Evolutionary conservation across 768 basidiomycete species (phyloP).

Genomic region (Rhodosporidiobolus odoratus): DNA sequence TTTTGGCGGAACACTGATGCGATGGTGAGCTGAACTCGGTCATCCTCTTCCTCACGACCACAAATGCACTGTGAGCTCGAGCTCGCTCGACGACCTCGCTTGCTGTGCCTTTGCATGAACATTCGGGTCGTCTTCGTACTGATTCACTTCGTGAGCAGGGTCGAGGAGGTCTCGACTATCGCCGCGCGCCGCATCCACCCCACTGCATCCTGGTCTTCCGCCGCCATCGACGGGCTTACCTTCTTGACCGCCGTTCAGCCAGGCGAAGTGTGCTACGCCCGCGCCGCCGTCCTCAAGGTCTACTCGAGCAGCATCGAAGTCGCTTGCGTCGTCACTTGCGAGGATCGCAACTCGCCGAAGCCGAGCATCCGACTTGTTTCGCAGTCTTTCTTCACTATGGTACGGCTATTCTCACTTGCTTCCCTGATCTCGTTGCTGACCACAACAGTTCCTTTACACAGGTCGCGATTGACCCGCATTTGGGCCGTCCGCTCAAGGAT

Average conservation of each 20-base stretch:
- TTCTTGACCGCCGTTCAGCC: constrained; percentile 30
- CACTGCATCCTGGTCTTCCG: constrained; percentile 20
- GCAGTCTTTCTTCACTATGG: constrained; percentile 33
- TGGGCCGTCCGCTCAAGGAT: constrained; percentile 28
- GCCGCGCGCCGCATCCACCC: constrained; percentile 26
- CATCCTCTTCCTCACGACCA: too few relatives aligned
- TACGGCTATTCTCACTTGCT: not conserved
- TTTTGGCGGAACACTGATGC: constrained; percentile 35
- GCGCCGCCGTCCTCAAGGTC: constrained; percentile 26
- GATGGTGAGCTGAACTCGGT: constrained; percentile 13
- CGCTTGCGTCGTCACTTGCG: constrained; percentile 24
- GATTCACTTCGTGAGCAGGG: not conserved
- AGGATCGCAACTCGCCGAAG: constrained; percentile 32
- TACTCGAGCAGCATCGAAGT: constrained; percentile 32
- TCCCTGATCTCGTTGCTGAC: not conserved
- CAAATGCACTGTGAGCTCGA: too few relatives aligned
- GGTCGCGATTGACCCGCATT: constrained; percentile 33
- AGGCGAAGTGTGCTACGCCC: constrained; percentile 29
- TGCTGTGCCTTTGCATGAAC: too few relatives aligned
- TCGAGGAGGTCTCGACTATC: constrained; percentile 31
- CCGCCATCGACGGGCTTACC: constrained; percentile 33
- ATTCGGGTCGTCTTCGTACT: too few relatives aligned
- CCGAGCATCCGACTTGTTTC: constrained; percentile 21
- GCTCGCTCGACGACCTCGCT: not conserved
- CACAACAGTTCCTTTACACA: not conserved